phyloP scores from a whole-genome alignment of 1,139 yeast species.

The Kurtzmaniella quercitrusa region DNA sequence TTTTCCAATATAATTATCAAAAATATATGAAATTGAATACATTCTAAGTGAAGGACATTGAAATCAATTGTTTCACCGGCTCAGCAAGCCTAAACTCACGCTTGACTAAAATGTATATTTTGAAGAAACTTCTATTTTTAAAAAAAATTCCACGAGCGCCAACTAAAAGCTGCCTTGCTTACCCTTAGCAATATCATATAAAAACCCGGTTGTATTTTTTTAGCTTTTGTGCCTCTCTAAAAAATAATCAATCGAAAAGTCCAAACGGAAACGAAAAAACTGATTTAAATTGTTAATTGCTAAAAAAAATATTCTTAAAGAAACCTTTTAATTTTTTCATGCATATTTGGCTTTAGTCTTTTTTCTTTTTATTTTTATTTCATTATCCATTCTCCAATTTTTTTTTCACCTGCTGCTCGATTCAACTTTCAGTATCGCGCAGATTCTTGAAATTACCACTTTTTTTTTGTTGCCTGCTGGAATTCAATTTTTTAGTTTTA shows the following conservation, averaged over 20 bases:
- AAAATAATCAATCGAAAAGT: neutral
- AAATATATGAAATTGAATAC: too few species aligned
- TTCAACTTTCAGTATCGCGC: slow-evolving; percentile 1
- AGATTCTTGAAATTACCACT: neutral
- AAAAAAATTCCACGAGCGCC: neutral
- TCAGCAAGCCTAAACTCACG: too few species aligned
- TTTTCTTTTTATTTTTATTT: neutral
- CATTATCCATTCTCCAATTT: neutral
- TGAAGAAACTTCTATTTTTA: neutral
- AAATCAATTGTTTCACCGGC: too few species aligned
- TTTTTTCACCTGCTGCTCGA: slow-evolving; percentile 1
- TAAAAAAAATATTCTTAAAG: neutral
- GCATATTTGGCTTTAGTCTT: slow-evolving; percentile 1
- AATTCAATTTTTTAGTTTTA: slow-evolving; percentile 3
- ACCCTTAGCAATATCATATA: neutral
- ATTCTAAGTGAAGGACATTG: too few species aligned
- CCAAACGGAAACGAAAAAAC: neutral
- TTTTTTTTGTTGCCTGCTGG: slow-evolving; percentile 1
- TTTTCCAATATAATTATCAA: too few species aligned
- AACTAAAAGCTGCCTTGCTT: too few species aligned
- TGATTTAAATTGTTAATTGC: neutral
- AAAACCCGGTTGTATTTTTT: neutral
- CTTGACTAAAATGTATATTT: too few species aligned
- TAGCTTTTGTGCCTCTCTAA: neutral
- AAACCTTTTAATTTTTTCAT: slow-evolving; percentile 2